phyloP scores from a whole-genome alignment of 441 rosid genomes.

The Aleurites moluccanus region DNA sequence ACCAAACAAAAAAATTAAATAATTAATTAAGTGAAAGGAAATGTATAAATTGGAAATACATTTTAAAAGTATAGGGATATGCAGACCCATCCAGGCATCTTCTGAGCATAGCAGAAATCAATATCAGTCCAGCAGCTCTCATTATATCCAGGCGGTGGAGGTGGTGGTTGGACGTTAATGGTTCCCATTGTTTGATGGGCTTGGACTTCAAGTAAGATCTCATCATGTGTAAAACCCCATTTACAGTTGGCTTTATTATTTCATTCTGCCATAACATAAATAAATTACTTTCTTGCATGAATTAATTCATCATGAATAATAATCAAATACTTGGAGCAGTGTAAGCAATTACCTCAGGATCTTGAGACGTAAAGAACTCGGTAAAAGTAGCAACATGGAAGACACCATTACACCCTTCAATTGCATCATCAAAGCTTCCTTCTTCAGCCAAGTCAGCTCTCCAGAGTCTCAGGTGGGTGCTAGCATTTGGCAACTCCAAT shows the following conservation, averaged over 20 bases:
- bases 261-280: not conserved
- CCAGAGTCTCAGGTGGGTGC: no score
- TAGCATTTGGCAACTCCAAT: no score
- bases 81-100: slow-evolving; percentile 4
- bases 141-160: not conserved
- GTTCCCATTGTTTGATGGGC: not conserved
- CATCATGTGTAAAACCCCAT: not conserved
- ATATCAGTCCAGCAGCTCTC: slow-evolving; percentile 5
- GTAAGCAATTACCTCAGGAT: not conserved
- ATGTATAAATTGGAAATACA: no score
- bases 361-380: not conserved
- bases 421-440: no score
- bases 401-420: no score
- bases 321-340: not conserved
- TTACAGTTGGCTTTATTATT: slow-evolving; percentile 4
- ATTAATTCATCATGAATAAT: not conserved
- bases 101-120: no score
- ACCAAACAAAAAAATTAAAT: no score
- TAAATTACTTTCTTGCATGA: no score
- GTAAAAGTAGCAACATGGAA: slow-evolving; percentile 46
- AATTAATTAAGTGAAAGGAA: no score
- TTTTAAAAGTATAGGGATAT: no score
- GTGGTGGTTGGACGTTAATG: not conserved
- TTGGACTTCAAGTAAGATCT: not conserved
- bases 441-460: no score